Conservation (phyloP, 768 basidiomycete genomes). For the Leccinum subgranulosum region DNA sequence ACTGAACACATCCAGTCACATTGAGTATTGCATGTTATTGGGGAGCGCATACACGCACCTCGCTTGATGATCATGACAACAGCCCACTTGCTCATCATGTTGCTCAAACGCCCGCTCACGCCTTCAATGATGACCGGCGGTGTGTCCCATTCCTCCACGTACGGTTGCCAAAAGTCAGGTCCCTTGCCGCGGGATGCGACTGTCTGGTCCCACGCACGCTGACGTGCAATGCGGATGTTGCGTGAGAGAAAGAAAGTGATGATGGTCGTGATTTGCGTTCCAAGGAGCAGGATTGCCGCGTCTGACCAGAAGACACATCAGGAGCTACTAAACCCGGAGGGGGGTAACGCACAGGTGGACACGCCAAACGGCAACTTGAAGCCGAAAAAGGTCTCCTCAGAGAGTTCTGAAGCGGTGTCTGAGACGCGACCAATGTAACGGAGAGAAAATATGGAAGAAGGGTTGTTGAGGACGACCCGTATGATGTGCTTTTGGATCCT, state of each 20-base stretch:
- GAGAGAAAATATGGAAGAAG: conserved; percentile 29
- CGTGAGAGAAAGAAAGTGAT: conserved; percentile 79
- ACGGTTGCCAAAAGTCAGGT: conserved; percentile 78
- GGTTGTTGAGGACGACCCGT: conserved; percentile 28
- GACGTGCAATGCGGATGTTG: conserved; percentile 78
- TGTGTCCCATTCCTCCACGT: conserved; percentile 76
- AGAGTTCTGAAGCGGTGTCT: conserved; percentile 27
- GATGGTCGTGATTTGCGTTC: conserved; percentile 70
- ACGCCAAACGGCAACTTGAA: conserved; percentile 62
- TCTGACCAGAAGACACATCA: conserved; percentile 46
- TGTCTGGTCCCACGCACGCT: conserved; percentile 78
- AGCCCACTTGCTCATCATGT: conserved; percentile 15
- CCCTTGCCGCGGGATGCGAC: conserved; percentile 81
- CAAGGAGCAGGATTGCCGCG: conserved; percentile 69
- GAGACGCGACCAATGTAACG: conserved; percentile 25
- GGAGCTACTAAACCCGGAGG: not conserved
- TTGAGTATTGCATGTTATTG: not conserved
- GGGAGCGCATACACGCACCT: conserved; percentile 15
- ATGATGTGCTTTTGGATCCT: conserved; percentile 69
- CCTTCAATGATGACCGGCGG: conserved; percentile 44
- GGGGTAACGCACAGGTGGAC: conserved; percentile 54
- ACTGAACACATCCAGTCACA: conserved; percentile 32
- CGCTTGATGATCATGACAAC: conserved; percentile 16
- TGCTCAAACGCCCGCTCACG: conserved; percentile 19
- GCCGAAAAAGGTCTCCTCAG: conserved; percentile 60